phyloP scores from a whole-genome alignment of 495 filamentous ascomycete genomes.

The Aspergillus wentii region DNA sequence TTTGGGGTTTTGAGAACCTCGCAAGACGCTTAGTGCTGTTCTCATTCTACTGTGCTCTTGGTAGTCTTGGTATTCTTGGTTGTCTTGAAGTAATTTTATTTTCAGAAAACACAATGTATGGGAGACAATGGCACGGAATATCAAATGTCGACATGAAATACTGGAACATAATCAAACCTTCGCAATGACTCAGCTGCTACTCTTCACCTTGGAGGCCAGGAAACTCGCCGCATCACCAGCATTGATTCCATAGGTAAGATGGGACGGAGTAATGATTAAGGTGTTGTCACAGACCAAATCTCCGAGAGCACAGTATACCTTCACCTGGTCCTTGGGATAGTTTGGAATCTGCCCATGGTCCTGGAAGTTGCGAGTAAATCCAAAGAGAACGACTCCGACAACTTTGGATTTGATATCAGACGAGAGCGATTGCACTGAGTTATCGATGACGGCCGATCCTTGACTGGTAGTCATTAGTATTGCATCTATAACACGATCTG shows the following conservation, averaged over 20 bases:
- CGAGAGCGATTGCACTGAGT: slow-evolving; percentile 35
- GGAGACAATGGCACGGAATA: no score
- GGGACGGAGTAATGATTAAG: slow-evolving; percentile 40
- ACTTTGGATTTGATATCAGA: slow-evolving; percentile 34
- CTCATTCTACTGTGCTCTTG: no score
- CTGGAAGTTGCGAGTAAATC: slow-evolving; percentile 53
- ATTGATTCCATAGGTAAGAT: slow-evolving; percentile 36
- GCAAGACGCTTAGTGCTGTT: no score
- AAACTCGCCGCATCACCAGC: slow-evolving; percentile 15
- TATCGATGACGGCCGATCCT: slow-evolving; percentile 50
- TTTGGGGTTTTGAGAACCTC: no score
- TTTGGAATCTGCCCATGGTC: slow-evolving; percentile 41
- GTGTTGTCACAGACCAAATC: slow-evolving; percentile 49
- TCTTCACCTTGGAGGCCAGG: slow-evolving; percentile 8
- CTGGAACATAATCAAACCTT: no score
- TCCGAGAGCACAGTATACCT: slow-evolving; percentile 46
- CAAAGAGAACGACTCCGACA: slow-evolving; percentile 47
- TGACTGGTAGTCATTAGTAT: no score
- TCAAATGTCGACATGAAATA: no score
- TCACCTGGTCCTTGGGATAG: slow-evolving; percentile 35
- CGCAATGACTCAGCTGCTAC: no score
- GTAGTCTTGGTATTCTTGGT: no score
- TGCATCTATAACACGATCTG: no score
- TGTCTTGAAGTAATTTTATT: no score
- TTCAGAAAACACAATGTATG: no score